Base-by-base conservation (phyloP, 1,139 yeast species). In the Kodamaea sp. region DNA sequence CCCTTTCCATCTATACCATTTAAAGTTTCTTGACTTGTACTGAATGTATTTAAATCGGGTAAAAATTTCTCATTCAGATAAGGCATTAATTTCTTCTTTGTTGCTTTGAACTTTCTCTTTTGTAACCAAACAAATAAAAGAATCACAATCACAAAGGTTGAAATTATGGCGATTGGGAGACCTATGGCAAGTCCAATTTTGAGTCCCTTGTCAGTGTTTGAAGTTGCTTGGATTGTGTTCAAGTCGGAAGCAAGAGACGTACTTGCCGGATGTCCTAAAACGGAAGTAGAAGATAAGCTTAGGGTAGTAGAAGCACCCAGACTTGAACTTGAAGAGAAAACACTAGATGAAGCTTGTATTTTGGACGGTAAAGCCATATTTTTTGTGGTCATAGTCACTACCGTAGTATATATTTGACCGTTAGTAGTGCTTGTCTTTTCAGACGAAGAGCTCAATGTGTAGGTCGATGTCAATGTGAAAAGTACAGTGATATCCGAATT, bases 161-260 rank as follows among this genome's bases (percentile, higher is more conserved):
- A 50, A 9, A 68, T 50, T 5, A 66, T 49, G 0, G 71, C 70
- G 6, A 67, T 48, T 2, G 76, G 76, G n/a, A 71, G 59, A 0
- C 75, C 75, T 6, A 71, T 54, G 3, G 74, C 73, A 38, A 70
- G 52, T 0, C 75, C 75, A 15, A 69, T 49, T 8, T 60, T 58
- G 23, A 46, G 34, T 9, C 52, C 47, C 12, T 42, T 41, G 24
- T 39, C 38, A 6, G 38, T 27, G 28, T 29, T 35, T 2, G 36
- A 12, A 29, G 10, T 26, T 26, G 28, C 28, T 10, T 26, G 28
- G 3, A 10, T 9, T 9, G 10, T 26, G 3, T 3, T 26, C 20
- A 15, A 15, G 20, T 15, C 20, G 20, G 20, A 15, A 15, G 20
- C 20, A 15, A 15, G 20, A 15, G 20, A 15, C 20, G 20, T 15